These are phyloP conservation scores for Ascochyta koolunga DNA, from an alignment of 2,329 filamentous ascomycete species.

Conservation along the genomic window DNA sequence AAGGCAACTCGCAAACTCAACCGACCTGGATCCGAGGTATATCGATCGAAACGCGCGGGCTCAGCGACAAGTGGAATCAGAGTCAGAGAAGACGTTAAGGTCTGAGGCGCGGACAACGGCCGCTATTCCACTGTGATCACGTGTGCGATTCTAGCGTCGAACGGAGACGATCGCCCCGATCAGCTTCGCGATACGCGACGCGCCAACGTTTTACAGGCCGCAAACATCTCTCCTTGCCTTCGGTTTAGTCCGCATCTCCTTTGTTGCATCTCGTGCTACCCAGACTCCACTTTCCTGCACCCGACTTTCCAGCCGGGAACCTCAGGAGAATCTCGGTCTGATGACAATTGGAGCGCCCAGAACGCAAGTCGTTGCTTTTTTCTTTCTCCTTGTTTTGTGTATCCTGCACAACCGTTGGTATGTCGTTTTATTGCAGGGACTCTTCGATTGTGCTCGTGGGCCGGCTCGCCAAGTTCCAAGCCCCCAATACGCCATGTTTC, in stretches of 20 bases:
- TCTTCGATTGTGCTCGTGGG: conserved; percentile 5
- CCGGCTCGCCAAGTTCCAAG: conserved; percentile 8
- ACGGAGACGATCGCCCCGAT: conserved; percentile 17
- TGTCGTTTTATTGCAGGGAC: conserved; percentile 1
- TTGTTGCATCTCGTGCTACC: conserved; percentile 27
- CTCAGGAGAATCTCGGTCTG: conserved; percentile 13
- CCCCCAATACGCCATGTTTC: conserved; percentile 9
- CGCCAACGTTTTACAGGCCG: conserved; percentile 20
- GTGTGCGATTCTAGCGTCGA: conserved; percentile 18
- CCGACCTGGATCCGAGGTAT: conserved; percentile 11
- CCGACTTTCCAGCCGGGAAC: conserved; percentile 9
- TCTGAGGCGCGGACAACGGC: conserved; percentile 24
- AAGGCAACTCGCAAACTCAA: conserved; percentile 6
- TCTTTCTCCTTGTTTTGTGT: conserved; percentile 3
- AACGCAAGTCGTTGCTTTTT: conserved; percentile 14
- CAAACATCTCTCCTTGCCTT: conserved; percentile 31
- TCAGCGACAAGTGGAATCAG: conserved; percentile 29
- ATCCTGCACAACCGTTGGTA: conserved; percentile 10
- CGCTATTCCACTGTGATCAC: conserved; percentile 16
- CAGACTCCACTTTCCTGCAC: conserved; percentile 9
- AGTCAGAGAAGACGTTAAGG: conserved; percentile 29
- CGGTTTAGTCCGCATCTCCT: conserved; percentile 19
- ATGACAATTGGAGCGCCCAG: conserved; percentile 12
- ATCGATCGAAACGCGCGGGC: conserved; percentile 19
- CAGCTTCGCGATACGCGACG: conserved; percentile 17